phyloP scores from a whole-genome alignment of 192 early-diverging fungal species.

The Pilaira anomala region DNA sequence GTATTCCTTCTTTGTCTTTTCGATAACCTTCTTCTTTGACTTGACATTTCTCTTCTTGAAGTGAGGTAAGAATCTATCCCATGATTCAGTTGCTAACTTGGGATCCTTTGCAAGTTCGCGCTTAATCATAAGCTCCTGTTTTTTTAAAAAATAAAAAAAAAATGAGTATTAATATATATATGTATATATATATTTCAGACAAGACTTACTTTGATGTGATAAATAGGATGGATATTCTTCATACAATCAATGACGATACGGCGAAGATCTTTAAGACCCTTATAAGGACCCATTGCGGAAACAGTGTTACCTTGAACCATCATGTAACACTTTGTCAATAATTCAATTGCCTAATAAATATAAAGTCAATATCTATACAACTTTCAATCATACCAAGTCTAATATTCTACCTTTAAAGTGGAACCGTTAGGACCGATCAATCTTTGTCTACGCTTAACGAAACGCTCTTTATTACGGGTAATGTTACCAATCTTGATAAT shows the following conservation, averaged over 20 bases:
- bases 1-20: constrained; percentile 65
- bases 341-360: constrained; percentile 75
- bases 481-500: constrained; percentile 98
- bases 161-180: neutral
- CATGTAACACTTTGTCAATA: constrained; percentile 92
- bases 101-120: constrained; percentile 96
- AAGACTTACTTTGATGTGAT: constrained; percentile 85
- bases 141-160: neutral
- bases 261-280: constrained; percentile 83
- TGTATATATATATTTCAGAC: neutral
- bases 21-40: constrained; percentile 53
- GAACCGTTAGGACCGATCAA: constrained; percentile 94
- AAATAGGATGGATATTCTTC: constrained; percentile 98
- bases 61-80: constrained; percentile 96
- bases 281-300: constrained; percentile 86
- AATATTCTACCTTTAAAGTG: constrained; percentile 70
- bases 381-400: neutral
- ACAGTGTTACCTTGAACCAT: constrained; percentile 99
- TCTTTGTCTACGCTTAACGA: constrained; percentile 94
- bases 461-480: constrained; percentile 94
- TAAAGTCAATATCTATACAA: neutral
- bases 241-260: constrained; percentile 95
- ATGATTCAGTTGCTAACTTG: constrained; percentile 87
- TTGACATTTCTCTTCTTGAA: constrained; percentile 92
- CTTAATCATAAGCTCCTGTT: constrained; percentile 95